These are phyloP conservation scores for Tetramitus jugosus DNA, from an alignment of 208 protist species.

Conservation along the genomic window DNA sequence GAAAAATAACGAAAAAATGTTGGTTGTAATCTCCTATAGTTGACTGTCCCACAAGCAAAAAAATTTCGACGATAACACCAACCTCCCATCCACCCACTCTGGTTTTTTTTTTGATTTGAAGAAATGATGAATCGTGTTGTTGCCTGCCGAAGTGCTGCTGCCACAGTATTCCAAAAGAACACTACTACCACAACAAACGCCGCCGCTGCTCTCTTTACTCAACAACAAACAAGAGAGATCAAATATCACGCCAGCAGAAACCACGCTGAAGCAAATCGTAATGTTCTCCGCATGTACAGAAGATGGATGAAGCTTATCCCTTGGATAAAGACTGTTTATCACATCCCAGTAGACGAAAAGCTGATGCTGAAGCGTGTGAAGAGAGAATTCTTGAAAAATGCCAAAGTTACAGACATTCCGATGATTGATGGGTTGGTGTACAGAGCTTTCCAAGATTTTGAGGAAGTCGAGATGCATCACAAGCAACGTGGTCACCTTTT, in stretches of 20 bases:
- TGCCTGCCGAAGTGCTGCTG: too few relatives aligned
- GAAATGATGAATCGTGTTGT: too few relatives aligned
- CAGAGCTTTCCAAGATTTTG: neutral
- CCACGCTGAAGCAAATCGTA: neutral
- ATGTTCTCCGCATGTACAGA: neutral
- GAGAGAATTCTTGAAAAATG: neutral
- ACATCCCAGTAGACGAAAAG: neutral
- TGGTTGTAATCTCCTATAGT: too few relatives aligned
- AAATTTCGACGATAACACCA: too few relatives aligned
- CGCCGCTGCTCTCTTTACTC: neutral
- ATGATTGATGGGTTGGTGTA: neutral
- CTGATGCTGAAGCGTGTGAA: neutral
- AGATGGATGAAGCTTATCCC: conserved; percentile 3
- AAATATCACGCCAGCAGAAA: neutral
- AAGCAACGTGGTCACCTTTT: conserved; percentile 18
- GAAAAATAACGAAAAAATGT: too few relatives aligned
- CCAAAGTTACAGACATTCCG: neutral
- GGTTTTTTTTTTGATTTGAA: too few relatives aligned
- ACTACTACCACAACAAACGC: neutral
- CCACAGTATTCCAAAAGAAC: too few relatives aligned
- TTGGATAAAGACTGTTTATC: neutral
- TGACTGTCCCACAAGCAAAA: too few relatives aligned
- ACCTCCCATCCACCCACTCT: too few relatives aligned
- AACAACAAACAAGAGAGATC: neutral
- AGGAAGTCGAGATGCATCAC: neutral